A percentile compares a stretch with the other conserved stretches of the same genome.
Evolutionary conservation across 1,284 basidiomycete species (phyloP).

Genomic region (Apiotrichum porosum): DNA sequence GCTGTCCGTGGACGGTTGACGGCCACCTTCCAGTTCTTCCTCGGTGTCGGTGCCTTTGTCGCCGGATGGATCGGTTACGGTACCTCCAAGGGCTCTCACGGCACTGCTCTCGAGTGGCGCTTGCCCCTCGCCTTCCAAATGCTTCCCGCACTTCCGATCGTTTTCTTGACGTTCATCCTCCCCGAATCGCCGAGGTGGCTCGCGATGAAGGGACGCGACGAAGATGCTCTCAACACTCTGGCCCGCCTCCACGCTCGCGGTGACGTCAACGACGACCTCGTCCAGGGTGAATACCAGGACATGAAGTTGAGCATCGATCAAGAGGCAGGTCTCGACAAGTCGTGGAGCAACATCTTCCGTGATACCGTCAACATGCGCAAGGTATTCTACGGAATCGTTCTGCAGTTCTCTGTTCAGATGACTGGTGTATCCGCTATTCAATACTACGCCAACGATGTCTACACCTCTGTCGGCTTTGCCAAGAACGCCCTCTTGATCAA

Average conservation of each 20-base stretch:
- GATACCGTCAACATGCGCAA: conserved; percentile 24
- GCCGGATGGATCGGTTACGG: conserved; percentile 8
- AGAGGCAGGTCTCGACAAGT: conserved; percentile 42
- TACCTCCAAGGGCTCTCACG: conserved; percentile 23
- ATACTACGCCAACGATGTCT: background rate
- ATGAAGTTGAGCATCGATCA: conserved; percentile 37
- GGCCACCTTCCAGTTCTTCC: conserved; percentile 59
- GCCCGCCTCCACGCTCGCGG: conserved; percentile 24
- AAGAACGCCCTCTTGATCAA: conserved; percentile 55
- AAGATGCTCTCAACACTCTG: conserved; percentile 53
- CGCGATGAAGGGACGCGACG: conserved; percentile 50
- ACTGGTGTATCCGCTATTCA: conserved; percentile 54
- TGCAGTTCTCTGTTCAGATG: conserved; percentile 52
- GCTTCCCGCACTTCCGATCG: conserved; percentile 55
- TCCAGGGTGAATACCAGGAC: conserved; percentile 39
- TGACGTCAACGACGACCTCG: conserved; percentile 13
- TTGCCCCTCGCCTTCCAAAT: conserved; percentile 51
- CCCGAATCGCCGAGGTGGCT: conserved; percentile 54
- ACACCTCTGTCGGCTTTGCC: conserved; percentile 14
- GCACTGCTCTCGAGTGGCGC: conserved; percentile 52
- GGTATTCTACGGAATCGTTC: conserved; percentile 49
- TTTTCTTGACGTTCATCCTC: conserved; percentile 55
- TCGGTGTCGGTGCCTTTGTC: conserved; percentile 51
- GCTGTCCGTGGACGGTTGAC: conserved; percentile 61
- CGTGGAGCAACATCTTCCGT: conserved; percentile 52